Evolutionary conservation across 2,329 filamentous ascomycete genomes (phyloP).

Genomic region (Penicillium concentricum): DNA sequence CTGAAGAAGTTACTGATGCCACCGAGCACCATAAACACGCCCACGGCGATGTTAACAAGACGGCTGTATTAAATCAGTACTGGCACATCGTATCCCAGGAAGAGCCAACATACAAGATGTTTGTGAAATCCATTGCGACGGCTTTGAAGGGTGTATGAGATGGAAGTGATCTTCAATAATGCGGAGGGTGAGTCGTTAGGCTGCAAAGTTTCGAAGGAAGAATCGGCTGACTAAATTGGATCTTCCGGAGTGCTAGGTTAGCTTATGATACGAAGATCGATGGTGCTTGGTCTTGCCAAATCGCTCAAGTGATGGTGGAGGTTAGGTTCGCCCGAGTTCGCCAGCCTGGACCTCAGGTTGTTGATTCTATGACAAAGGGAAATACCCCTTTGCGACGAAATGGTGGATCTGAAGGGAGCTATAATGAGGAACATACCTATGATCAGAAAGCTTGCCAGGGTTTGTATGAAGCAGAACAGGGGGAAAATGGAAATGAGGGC

Average conservation of each 20-base stretch:
- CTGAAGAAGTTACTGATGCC: conserved; percentile 58
- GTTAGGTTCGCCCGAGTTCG: neutral
- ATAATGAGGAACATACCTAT: neutral
- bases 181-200: conserved; percentile 5
- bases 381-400: neutral
- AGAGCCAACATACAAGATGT: conserved; percentile 50
- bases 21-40: conserved; percentile 81
- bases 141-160: conserved; percentile 1
- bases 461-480: conserved; percentile 15
- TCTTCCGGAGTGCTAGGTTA: neutral
- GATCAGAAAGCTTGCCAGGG: conserved; percentile 11
- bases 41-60: conserved; percentile 88
- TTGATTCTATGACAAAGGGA: neutral
- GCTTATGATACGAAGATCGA: neutral
- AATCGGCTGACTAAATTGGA: neutral
- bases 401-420: neutral
- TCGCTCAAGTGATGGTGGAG: neutral
- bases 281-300: neutral
- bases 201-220: neutral
- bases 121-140: conserved; percentile 79
- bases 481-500: conserved; percentile 16
- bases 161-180: conserved; percentile 7
- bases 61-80: conserved; percentile 59
- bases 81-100: neutral
- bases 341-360: neutral